phyloP scores from a whole-genome alignment of 169 alveolate species.

The Plasmodium inui region DNA sequence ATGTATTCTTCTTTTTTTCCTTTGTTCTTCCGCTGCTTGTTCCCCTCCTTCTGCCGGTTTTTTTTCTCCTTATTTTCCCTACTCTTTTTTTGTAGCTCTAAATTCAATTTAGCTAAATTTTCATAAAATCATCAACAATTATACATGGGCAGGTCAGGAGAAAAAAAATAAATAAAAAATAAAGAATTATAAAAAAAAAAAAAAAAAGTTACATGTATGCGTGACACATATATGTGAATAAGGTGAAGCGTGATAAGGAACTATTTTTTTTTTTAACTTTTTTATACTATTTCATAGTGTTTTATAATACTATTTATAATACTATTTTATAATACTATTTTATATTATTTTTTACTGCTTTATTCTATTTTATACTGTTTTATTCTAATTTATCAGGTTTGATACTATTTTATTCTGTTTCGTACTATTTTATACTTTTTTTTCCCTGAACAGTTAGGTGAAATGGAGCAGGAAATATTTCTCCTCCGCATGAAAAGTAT shows the following conservation, averaged over 20 bases:
- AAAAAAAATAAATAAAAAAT: background rate
- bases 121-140: background rate
- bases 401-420: background rate
- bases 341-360: background rate
- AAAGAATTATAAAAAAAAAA: background rate
- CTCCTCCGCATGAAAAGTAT: background rate
- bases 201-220: background rate
- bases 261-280: background rate
- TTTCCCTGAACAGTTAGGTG: conserved; percentile 2
- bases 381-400: background rate
- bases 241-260: background rate
- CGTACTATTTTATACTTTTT: background rate
- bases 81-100: background rate
- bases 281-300: background rate
- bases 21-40: background rate
- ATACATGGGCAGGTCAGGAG: background rate
- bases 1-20: background rate
- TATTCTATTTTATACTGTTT: background rate
- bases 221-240: background rate
- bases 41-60: background rate
- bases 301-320: no score
- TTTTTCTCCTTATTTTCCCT: background rate
- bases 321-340: background rate
- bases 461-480: background rate
- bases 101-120: background rate